Base-by-base conservation (phyloP, 768 basidiomycete genomes). In the Cytidiella melzeri region DNA sequence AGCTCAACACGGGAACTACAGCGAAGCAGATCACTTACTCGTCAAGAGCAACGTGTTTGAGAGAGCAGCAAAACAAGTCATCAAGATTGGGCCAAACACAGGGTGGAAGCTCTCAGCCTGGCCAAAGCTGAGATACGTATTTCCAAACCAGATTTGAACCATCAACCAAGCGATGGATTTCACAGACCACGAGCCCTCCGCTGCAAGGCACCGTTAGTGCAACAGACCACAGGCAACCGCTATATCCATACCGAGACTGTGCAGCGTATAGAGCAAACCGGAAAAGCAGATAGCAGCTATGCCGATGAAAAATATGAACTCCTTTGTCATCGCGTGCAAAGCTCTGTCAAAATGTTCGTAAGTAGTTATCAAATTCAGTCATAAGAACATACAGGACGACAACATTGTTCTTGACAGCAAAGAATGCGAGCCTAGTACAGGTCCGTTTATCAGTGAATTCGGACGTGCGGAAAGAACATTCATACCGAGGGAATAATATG, bases 61-160 rank as follows among this genome's bases (percentile, higher is more conserved):
- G 41, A 92, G 62, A 0, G 84, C 87, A 36, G 89, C 87, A 58
- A 89, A 92, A 12, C 73, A 66, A 2, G 84, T 82, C 87, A 92
- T 90, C 41, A 89, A 66, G 36, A 88, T 76, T 0, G 87, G 87
- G 1, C 87, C 87, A 47, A 89, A 83, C 1, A 91, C 55, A 0
- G 72, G 70, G 47, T 75, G 73, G 59, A 75, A 75, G 47, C 67
- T 70, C 39, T 63, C 60, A 0, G 72, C 71, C 48, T 72, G 67
- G 3, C 55, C 65, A 54, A 75, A 66, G 45, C 71, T 75, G 24
- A 89, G 67, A 57, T 74, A 84, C 2, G 80, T 83, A 57, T 84
- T 87, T 0, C 88, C 87, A 52, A 91, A 89, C 87, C 89, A 91
- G 25, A 92, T 88, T 51, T 90, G 84, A 2, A 87, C 75, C 83